Evolutionary conservation across 1,284 basidiomycete genomes (phyloP), one percentile per base, ranked within the genome.

Genomic region (Tylopilus sp.): DNA sequence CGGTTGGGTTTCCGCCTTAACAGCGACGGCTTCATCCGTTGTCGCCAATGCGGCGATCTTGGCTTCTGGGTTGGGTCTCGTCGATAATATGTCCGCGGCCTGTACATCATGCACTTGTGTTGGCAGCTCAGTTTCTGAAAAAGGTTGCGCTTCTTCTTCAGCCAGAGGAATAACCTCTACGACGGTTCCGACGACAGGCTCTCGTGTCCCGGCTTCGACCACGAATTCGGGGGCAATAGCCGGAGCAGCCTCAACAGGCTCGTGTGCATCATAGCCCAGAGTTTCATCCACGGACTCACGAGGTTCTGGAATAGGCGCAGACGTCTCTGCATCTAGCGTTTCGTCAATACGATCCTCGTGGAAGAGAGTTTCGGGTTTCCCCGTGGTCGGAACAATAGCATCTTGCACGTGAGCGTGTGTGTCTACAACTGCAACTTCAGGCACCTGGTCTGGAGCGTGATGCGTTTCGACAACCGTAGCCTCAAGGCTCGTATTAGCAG

Each of bases 231-330:
- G 26, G 25, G 21, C 7, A 15, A n/a, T n/a, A 11, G 12, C 18
- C 15, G 31, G 26, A 19, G 12, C 26, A 31, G 18, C 28, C 19
- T 38, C 39, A 26, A 44, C 21, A 19, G 18, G 44, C 45, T 62
- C 63, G 26, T 50, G 56, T 15, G 54, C 54, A 31, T 59, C 60
- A 19, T 69, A 68, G 2, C 68, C 69, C 11, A 66, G 67, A 1
- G 71, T 74, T 25, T 68, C 66, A 6, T 71, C 67, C 15, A 67
- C 52, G 23, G 63, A 55, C 1, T 67, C 64, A 11, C 67, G 58
- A 4, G 44, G 50, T 49, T 70, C 68, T 6, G 69, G 70, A 8
- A 71, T 58, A 21, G 64, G 53, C 7, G 59, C 56, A 10, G 59
- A 49, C 12, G 35, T 46, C 9, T 37, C 45, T 38, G 23, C 16